Evolutionary conservation across 2,329 filamentous ascomycete species (phyloP), one percentile per base, ranked within the genome.

Genomic region (Hypoxylon sp.): DNA sequence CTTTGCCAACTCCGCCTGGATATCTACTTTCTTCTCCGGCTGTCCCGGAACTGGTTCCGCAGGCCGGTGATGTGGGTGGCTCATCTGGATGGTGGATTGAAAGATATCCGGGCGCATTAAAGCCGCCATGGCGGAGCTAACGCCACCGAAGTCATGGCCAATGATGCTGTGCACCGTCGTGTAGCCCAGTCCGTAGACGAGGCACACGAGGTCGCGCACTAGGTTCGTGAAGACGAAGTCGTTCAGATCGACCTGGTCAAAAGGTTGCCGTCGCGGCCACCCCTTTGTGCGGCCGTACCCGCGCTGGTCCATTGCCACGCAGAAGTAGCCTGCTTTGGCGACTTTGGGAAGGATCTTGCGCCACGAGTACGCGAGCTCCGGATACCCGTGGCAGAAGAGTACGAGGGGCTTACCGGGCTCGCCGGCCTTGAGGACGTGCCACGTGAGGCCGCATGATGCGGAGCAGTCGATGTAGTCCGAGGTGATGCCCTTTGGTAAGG

Each of bases 331-430:
- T 5, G 84, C 82, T 0, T 79, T 77, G 4, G 89, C 87, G n/a
- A 93, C 80, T 0, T 80, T 75, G 6, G 85, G 84, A 73, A 92
- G 83, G 37, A 91, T 79, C 62, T 89, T 88, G 56, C 90, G 87
- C 89, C 90, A 92, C 51, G 89, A 91, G 76, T 86, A 92, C 29
- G 90, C 88, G 1, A 92, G 81, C 74, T 92, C 90, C 1, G 90
- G 90, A 69, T 87, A 92, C 39, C 90, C 90, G 77, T 91, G 90
- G 52, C 87, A 84, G 53, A 91, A 85, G 6, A 92, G 76, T 7
- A 92, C 79, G 10, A 92, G 82, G 1, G 88, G 89, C 6, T 80
- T 82, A 24, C 79, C 73, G 13, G 73, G 76, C 13, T 74, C 62
- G 2, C 88, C 87, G 15, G 88, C 82, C 71, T 86, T 84, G 17